Percentiles rank a stretch among this genome's conserved stretches.
phyloP scores from a whole-genome alignment of 352 stramenopile species.

The Thraustochytrium sp. region DNA sequence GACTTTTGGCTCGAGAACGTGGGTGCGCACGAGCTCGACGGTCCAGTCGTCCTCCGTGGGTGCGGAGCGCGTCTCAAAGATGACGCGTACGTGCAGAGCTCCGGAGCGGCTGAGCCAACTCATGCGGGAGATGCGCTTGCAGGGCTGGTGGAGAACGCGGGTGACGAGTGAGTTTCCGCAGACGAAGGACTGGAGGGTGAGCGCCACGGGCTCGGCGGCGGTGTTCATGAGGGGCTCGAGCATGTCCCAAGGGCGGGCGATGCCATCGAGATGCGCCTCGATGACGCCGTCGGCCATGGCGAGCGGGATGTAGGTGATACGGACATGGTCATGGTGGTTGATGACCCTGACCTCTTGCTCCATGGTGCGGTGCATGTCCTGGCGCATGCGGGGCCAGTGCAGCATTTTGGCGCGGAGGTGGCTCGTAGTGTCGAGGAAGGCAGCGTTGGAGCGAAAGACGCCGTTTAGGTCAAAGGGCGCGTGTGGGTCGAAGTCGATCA shows the following conservation, averaged over 20 bases:
- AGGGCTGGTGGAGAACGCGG: neutral
- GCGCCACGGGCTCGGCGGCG: neutral
- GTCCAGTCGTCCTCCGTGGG: too few relatives aligned
- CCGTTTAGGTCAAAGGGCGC: too few relatives aligned
- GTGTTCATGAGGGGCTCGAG: neutral
- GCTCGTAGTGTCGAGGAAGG: neutral
- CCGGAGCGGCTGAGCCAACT: too few relatives aligned
- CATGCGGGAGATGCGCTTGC: neutral
- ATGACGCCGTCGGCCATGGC: slow-evolving; percentile 3
- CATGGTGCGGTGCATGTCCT: neutral
- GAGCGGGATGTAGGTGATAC: neutral
- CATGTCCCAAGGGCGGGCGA: neutral
- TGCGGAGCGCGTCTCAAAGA: too few relatives aligned
- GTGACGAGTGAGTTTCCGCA: neutral
- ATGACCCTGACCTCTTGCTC: too few relatives aligned
- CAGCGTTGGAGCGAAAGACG: neutral
- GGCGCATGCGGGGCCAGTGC: slow-evolving; percentile 8
- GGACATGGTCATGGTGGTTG: neutral
- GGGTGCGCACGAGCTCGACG: too few relatives aligned
- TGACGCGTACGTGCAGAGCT: neutral
- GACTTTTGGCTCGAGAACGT: too few relatives aligned
- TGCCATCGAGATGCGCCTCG: slow-evolving; percentile 19
- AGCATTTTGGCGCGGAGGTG: neutral
- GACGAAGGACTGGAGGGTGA: slow-evolving; percentile 16
- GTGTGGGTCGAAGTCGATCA: slow-evolving; percentile 8